phyloP scores from a whole-genome alignment of 2,329 filamentous ascomycete genomes.

The Fusarium abutilonis region DNA sequence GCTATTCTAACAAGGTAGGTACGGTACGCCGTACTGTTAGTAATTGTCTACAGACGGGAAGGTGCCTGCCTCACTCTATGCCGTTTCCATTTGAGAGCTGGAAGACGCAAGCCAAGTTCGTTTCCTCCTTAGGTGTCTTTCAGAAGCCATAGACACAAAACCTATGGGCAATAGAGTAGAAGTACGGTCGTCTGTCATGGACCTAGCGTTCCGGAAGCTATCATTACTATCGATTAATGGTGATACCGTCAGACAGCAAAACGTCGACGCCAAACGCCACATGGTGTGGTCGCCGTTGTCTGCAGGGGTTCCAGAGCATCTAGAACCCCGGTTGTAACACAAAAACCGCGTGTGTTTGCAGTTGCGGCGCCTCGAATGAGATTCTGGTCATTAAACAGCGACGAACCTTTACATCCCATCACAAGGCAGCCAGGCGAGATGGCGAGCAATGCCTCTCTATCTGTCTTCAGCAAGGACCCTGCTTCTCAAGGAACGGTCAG shows the following conservation, averaged over 20 bases:
- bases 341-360: constrained; percentile 9
- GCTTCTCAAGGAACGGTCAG: constrained; percentile 10
- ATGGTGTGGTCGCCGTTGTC: constrained; percentile 22
- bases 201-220: constrained; percentile 12
- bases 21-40: too few relatives aligned
- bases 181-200: constrained; percentile 5
- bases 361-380: constrained; percentile 27
- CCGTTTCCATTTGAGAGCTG: constrained; percentile 3
- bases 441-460: constrained; percentile 1
- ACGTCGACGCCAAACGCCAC: constrained; percentile 30
- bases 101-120: neutral
- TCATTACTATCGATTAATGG: constrained; percentile 4
- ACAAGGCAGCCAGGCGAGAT: too few relatives aligned
- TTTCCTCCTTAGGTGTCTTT: neutral
- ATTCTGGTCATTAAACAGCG: constrained; percentile 8
- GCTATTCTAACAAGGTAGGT: constrained; percentile 6
- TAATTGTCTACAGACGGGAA: too few relatives aligned
- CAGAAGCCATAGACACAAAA: constrained; percentile 6
- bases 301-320: constrained; percentile 6
- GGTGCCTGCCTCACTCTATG: neutral
- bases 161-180: constrained; percentile 9
- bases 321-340: constrained; percentile 14
- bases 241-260: constrained; percentile 20
- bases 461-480: constrained; percentile 11
- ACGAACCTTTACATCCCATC: neutral